Base-by-base conservation (phyloP, 2,329 filamentous ascomycete genomes). In the Neopestalotiopsis clavispora region DNA sequence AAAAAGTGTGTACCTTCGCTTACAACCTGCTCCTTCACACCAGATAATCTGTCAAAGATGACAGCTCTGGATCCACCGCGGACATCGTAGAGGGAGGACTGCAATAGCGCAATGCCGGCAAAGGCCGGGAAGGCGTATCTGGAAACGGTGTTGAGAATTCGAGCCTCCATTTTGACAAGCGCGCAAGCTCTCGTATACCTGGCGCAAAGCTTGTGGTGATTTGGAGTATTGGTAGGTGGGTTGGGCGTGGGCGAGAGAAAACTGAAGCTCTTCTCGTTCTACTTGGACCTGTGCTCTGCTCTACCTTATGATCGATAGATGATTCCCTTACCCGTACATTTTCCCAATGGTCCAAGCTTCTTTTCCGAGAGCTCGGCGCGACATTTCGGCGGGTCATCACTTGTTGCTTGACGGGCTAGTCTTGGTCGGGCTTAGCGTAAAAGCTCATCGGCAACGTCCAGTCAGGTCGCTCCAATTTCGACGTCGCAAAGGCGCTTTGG, bases 1-100 rank as follows among this genome's bases (percentile, higher is more conserved):
- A 99, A 85, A 82, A 99, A 97, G 82, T 99, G 96, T 68, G 96
- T 99, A 78, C 96, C 96, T 85, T 99, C 96, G 82, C 94, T 97
- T 77, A 96, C 86, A 68, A 99, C 96, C 64, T 88, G 84, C 75
- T 99, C 95, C 86, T 97, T 95, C 73, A 99, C 96, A 84, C 96
- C 96, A 65, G 90, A 88, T 75, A 98, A 74, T 73, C 96, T 89
- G 86, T 99, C 97, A 86, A 99, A 99, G 85, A 99, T 99, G 84
- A 99, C 95, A 71, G 96, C 96, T 78, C 96, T 91, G 72, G 92
- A 92, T 76, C 96, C 96, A 80, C 96, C 96, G 81, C 94, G 95
- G 80, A 99, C 96, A 82, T 99, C 96, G 90, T 98, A 99, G 72
- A 99, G 89, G 69, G 94, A 94, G 73, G 93, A 88, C 81, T 94